Evolutionary conservation across 2,329 filamentous ascomycete genomes (phyloP), one percentile per base, ranked within the genome.

Genomic region (Alternaria alternata): DNA sequence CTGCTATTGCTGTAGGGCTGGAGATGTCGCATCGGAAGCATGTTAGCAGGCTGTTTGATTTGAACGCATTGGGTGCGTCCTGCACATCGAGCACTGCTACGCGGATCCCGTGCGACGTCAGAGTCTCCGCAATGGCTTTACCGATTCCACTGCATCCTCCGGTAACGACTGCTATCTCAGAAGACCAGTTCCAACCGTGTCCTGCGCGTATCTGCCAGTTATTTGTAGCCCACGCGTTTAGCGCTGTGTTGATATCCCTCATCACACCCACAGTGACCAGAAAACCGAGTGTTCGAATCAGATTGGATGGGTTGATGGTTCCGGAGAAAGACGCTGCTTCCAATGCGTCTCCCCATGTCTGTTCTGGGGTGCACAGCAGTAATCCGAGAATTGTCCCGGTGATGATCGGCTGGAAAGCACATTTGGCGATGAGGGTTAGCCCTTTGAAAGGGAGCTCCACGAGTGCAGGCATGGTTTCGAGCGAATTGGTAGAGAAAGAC

Each of bases 21-120:
- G 63, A 62, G 20, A 71, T 47, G 49, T 71, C 65, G 57, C 62
- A 62, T n/a, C 59, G 55, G 43, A 68, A 68, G 56, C 58, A 68
- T 54, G 57, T 41, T 51, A 49, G 20, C 52, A 63, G 60, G 24
- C 34, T 9, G 38, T 67, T 65, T 24, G 41, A 55, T 32, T 51
- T 43, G 41, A 63, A 52, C 9, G 43, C 20, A 32, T 52, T 28
- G 26, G 57, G 57, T 36, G 52, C 44, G 39, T 56, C 57, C 46
- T 59, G 52, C 5, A 67, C 46, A 54, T 68, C 65, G 28, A 69
- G 44, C 26, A 69, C 61, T 51, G 57, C 61, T 18, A 68, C 61
- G 38, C 51, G 54, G 20, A 67, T 51, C 4, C 65, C 56, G 5
- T 55, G 51, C 28, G 42, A 47, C 18, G 49, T 48, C 51, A 67